A percentile compares a stretch with the other conserved stretches of the same genome.
Conservation (phyloP, 148 eudicot species). For the Cornus florida region DNA sequence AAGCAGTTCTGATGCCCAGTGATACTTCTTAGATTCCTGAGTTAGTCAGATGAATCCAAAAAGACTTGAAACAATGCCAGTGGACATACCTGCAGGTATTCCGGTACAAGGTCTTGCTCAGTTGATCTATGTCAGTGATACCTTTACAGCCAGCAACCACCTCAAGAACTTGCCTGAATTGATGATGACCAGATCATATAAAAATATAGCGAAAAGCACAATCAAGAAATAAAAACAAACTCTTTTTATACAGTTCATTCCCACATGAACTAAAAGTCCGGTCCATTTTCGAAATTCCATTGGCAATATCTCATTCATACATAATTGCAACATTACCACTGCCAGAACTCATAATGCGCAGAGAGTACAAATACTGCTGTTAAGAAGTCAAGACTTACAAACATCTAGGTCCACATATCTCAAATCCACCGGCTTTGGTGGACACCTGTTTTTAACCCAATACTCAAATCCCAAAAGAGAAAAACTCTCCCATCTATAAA, state of each 20-base stretch:
- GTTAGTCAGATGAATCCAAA: background rate
- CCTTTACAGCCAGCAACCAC: conserved; percentile 92
- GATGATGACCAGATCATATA: conserved; percentile 1
- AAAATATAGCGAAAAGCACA: background rate
- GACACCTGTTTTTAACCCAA: background rate
- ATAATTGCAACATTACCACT: no score
- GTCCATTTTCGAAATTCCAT: no score
- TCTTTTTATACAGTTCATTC: background rate
- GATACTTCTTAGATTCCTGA: no score
- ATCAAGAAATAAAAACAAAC: background rate
- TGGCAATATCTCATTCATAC: background rate
- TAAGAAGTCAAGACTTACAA: background rate
- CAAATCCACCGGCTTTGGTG: background rate
- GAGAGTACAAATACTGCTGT: background rate
- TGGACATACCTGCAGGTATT: conserved; percentile 86
- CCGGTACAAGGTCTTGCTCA: conserved; percentile 77
- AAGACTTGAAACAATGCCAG: background rate
- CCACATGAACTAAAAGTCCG: no score
- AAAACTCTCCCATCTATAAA: background rate
- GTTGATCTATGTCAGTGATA: conserved; percentile 60
- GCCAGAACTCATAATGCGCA: no score
- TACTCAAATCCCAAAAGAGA: background rate
- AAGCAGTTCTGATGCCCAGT: no score
- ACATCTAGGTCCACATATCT: background rate
- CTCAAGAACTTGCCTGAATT: conserved; percentile 95